Percentiles rank a stretch among this genome's conserved stretches.
Conservation (phyloP, 2,329 filamentous ascomycete species). For the Alternaria longipes region DNA sequence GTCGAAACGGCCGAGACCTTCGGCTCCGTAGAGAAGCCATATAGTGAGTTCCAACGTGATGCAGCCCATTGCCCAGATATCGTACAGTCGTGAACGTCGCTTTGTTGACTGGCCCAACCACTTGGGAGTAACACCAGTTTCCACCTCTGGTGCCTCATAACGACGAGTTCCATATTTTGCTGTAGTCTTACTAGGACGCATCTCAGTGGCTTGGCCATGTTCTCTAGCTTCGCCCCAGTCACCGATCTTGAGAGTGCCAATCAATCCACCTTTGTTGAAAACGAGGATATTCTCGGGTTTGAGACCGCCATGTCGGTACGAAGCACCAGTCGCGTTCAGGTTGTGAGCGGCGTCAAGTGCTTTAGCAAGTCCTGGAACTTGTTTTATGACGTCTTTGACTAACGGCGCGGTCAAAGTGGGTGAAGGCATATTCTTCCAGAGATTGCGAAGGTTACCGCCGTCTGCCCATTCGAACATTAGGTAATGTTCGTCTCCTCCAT, state of each 20-base stretch:
- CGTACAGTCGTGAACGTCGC: slow-evolving; percentile 29
- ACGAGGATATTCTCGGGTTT: slow-evolving; percentile 53
- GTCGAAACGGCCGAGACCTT: slow-evolving; percentile 9
- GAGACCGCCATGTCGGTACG: slow-evolving; percentile 45
- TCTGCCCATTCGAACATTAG: slow-evolving; percentile 37
- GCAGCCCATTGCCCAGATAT: slow-evolving; percentile 39
- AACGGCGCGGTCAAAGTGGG: slow-evolving; percentile 13
- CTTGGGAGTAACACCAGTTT: not conserved
- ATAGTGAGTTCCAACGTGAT: slow-evolving; percentile 33
- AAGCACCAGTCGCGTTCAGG: slow-evolving; percentile 6
- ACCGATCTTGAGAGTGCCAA: slow-evolving; percentile 27
- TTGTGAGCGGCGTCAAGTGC: slow-evolving; percentile 26
- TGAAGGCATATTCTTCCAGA: slow-evolving; percentile 21
- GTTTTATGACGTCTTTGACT: slow-evolving; percentile 9
- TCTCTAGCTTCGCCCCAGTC: slow-evolving; percentile 28
- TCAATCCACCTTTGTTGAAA: slow-evolving; percentile 15
- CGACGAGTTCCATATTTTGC: slow-evolving; percentile 20
- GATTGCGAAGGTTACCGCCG: slow-evolving; percentile 27
- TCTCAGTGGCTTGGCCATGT: slow-evolving; percentile 7
- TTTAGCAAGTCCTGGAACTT: slow-evolving; percentile 31
- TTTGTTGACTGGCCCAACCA: not conserved
- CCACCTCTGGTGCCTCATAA: slow-evolving; percentile 28
- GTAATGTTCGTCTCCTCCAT: slow-evolving; percentile 16
- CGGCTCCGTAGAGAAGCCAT: slow-evolving; percentile 31
- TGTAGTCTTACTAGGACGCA: slow-evolving; percentile 15